phyloP scores from a whole-genome alignment of 768 basidiomycete genomes.

The Lactifluus volemus region DNA sequence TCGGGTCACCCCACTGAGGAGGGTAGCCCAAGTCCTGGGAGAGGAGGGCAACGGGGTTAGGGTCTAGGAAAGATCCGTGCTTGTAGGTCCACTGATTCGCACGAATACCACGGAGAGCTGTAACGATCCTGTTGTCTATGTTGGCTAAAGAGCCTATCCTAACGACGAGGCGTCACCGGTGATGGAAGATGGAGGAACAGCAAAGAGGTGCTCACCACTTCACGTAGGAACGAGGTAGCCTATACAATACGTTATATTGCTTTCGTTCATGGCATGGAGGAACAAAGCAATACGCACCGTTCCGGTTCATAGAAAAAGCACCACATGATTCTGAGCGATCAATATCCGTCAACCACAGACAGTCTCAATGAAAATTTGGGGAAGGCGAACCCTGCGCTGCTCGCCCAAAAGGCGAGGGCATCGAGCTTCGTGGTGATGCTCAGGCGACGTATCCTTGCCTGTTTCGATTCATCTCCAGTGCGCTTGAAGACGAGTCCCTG shows the following conservation, averaged over 20 bases:
- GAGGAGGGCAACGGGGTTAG: slow-evolving; percentile 36
- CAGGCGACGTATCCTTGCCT: slow-evolving; percentile 27
- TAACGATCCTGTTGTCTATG: slow-evolving; percentile 51
- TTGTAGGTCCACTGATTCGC: slow-evolving; percentile 53
- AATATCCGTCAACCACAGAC: not conserved
- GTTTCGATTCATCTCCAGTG: slow-evolving; percentile 23
- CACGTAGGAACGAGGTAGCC: slow-evolving; percentile 57
- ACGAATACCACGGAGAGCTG: slow-evolving; percentile 45
- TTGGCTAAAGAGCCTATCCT: slow-evolving; percentile 65
- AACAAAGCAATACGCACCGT: slow-evolving; percentile 34
- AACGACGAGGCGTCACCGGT: not conserved
- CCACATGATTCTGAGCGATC: slow-evolving; percentile 67
- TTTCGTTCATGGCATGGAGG: not conserved
- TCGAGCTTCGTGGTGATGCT: slow-evolving; percentile 45
- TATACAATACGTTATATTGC: slow-evolving; percentile 19
- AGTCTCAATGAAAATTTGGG: not conserved
- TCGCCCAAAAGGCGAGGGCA: slow-evolving; percentile 66
- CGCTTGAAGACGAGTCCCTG: slow-evolving; percentile 40
- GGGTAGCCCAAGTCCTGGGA: slow-evolving; percentile 52
- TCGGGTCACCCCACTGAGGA: slow-evolving; percentile 54
- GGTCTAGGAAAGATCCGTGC: slow-evolving; percentile 31
- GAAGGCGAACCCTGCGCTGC: slow-evolving; percentile 55
- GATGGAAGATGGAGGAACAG: not conserved
- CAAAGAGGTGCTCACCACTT: slow-evolving; percentile 39
- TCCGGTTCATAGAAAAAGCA: slow-evolving; percentile 75